Conservation (phyloP, 768 basidiomycete species). For the Leucosporidium creatinivorum region DNA sequence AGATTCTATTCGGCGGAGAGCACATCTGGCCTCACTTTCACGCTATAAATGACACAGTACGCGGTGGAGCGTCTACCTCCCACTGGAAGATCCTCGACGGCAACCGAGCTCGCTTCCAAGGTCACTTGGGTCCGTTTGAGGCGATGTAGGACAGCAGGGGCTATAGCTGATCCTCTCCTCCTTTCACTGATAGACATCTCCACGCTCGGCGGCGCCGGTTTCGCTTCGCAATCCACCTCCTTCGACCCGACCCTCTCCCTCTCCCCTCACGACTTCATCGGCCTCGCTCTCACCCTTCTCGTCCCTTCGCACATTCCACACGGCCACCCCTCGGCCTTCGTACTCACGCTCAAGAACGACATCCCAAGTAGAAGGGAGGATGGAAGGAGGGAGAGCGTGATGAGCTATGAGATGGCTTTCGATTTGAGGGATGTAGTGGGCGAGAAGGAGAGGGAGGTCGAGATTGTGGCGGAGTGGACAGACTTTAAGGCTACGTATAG, state of each 20-base stretch:
- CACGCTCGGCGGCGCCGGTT: slow-evolving; percentile 36
- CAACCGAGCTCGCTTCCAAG: neutral
- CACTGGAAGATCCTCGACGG: neutral
- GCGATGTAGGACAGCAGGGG: neutral
- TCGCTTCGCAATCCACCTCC: slow-evolving; percentile 29
- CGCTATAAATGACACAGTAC: slow-evolving; percentile 19
- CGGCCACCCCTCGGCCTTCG: slow-evolving; percentile 2
- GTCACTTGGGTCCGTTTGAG: neutral
- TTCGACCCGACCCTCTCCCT: neutral
- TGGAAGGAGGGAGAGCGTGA: slow-evolving; percentile 28
- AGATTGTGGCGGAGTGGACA: neutral
- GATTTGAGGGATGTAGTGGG: neutral
- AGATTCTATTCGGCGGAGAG: neutral
- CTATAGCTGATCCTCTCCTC: neutral
- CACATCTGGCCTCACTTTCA: slow-evolving; percentile 11
- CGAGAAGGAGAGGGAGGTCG: slow-evolving; percentile 2
- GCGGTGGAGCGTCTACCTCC: slow-evolving; percentile 15
- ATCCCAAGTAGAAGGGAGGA: slow-evolving; percentile 22
- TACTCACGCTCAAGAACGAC: slow-evolving; percentile 27
- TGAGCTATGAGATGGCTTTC: slow-evolving; percentile 31
- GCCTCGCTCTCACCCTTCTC: neutral
- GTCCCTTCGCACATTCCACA: neutral
- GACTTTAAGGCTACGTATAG: neutral
- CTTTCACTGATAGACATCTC: slow-evolving; percentile 21
- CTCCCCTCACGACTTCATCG: neutral